Evolutionary conservation across 192 early-diverging fungal genomes (phyloP).

Genomic region (Dimargaris xerosporica): DNA sequence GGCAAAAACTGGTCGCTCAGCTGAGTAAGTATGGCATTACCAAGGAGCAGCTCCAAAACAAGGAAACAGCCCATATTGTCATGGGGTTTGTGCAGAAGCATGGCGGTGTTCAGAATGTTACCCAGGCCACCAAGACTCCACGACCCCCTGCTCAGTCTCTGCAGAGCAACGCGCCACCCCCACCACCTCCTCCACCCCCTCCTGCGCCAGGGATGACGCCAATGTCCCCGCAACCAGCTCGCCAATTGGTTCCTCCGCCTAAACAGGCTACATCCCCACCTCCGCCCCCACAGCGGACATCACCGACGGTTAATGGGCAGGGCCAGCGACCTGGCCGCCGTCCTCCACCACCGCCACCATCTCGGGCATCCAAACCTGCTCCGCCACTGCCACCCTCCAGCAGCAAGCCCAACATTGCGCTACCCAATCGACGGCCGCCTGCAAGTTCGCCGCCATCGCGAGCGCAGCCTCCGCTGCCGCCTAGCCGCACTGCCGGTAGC

Average conservation of each 20-base stretch:
- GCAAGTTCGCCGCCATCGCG: not conserved
- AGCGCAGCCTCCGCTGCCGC: not conserved
- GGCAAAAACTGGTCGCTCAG: slow-evolving; percentile 51
- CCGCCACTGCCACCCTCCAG: slow-evolving; percentile 7
- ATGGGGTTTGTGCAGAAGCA: slow-evolving; percentile 47
- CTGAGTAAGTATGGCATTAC: slow-evolving; percentile 50
- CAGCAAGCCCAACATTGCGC: not conserved
- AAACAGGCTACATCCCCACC: not conserved
- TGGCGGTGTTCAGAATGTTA: slow-evolving; percentile 37
- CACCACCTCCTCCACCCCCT: not conserved
- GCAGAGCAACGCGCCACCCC: not conserved
- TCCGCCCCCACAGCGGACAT: not conserved
- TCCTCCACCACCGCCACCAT: slow-evolving; percentile 9
- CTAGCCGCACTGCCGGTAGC: not conserved
- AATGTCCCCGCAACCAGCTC: not conserved
- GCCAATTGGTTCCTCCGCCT: not conserved
- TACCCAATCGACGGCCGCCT: slow-evolving; percentile 6
- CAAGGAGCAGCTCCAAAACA: slow-evolving; percentile 41
- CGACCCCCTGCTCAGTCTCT: not conserved
- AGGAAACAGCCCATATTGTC: slow-evolving; percentile 50
- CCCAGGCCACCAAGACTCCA: slow-evolving; percentile 22
- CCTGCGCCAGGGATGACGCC: not conserved
- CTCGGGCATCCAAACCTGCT: slow-evolving; percentile 6
- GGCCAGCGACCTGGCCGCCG: not conserved
- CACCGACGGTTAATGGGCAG: not conserved